Evolutionary conservation across 352 stramenopile genomes (phyloP).

Genomic region (Pythium rhizo-oryzae): DNA sequence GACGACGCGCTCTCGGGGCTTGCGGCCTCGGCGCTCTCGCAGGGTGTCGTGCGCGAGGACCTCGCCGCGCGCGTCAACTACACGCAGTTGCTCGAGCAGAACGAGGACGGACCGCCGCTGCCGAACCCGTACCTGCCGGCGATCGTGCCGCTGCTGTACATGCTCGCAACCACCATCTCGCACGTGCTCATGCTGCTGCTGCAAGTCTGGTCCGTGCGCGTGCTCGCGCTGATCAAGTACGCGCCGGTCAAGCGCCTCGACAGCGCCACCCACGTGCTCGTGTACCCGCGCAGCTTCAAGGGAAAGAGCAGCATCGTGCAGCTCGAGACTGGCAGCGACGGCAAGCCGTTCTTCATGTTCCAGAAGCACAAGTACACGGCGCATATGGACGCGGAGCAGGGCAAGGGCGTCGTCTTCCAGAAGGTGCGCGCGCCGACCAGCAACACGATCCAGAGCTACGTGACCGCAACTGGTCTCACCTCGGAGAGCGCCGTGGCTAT

Average conservation of each 20-base stretch:
- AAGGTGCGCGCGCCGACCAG: slow-evolving; percentile 77
- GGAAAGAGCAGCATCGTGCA: slow-evolving; percentile 86
- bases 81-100: slow-evolving; percentile 53
- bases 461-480: slow-evolving; percentile 49
- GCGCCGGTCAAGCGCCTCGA: slow-evolving; percentile 59
- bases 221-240: slow-evolving; percentile 88
- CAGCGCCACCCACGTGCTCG: slow-evolving; percentile 80
- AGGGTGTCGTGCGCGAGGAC: slow-evolving; percentile 64
- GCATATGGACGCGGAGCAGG: slow-evolving; percentile 46
- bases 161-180: slow-evolving; percentile 75
- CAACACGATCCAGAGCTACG: slow-evolving; percentile 67
- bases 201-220: slow-evolving; percentile 86
- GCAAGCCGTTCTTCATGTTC: slow-evolving; percentile 80
- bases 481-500: slow-evolving; percentile 44
- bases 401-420: slow-evolving; percentile 74
- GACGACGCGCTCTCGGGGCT: slow-evolving; percentile 53
- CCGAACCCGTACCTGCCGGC: slow-evolving; percentile 91
- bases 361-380: slow-evolving; percentile 91
- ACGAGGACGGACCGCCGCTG: slow-evolving; percentile 70
- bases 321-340: slow-evolving; percentile 52
- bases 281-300: slow-evolving; percentile 85
- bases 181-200: slow-evolving; percentile 90
- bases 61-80: slow-evolving; percentile 51
- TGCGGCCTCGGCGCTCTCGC: slow-evolving; percentile 68
- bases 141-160: slow-evolving; percentile 89